Evolutionary conservation across 2,329 filamentous ascomycete species (phyloP), one percentile per base, ranked within the genome.

Genomic region (Beauveria sp.): DNA sequence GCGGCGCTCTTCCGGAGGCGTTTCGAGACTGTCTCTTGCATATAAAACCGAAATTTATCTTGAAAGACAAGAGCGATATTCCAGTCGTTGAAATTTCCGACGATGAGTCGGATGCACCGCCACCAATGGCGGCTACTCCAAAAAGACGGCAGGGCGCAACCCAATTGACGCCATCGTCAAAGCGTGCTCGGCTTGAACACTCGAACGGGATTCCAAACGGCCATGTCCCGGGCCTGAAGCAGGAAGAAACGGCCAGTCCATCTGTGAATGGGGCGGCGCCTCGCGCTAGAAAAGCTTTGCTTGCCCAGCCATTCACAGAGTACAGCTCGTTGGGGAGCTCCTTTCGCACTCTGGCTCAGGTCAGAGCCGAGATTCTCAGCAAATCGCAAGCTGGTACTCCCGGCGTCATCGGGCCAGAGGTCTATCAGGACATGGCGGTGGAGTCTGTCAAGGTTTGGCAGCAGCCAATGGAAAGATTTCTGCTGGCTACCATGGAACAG

Each of bases 401-500:
- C 0, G 80, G 81, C 7, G 77, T 85, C 0, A 80, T 84, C 0
- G 81, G 85, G 0, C 79, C 82, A 0, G 81, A 83, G 43, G 84
- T 88, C 0, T 84, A 86, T 24, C 80, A 85, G 30, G 76, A 77
- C 0, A 75, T 89, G 18, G 84, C 82, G 51, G 74, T 78, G 18
- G 73, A 81, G n/a, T 80, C 82, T 0, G 80, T 89, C 1, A 68
- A 70, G 8, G 80, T 83, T 1, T 90, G 88, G 88, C 68, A 77
- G 1, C 67, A 67, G 0, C 84, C 85, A 0, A 76, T 86, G 52
- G 68, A 77, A 0, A 74, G 67, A 0, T 83, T 84, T 51, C 70
- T 84, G 6, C 65, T 72, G 3, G 70, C 76, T 5, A 80, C 82
- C 0, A 78, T 84, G 60, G 65, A 69, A 1, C 75, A 83, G 5